phyloP scores from a whole-genome alignment of 2,329 filamentous ascomycete genomes.

The Ophiostoma fasciatum region DNA sequence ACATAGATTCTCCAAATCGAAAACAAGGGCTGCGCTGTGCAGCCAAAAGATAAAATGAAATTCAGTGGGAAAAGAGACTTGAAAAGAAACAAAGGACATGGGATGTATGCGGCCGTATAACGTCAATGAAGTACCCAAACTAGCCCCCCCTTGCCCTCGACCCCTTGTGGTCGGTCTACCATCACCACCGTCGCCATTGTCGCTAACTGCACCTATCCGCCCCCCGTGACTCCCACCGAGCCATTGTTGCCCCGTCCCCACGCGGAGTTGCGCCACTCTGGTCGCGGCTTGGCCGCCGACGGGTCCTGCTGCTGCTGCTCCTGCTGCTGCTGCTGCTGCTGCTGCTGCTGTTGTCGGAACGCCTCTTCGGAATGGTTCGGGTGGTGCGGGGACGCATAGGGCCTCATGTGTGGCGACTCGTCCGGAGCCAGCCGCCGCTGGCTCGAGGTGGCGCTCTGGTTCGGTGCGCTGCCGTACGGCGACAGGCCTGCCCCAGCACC shows the following conservation, averaged over 20 bases:
- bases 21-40: too few species aligned
- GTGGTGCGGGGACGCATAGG: slow-evolving; percentile 24
- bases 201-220: slow-evolving; percentile 18
- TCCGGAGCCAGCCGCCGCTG: slow-evolving; percentile 31
- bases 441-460: slow-evolving; percentile 34
- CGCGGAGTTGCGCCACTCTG: slow-evolving; percentile 43
- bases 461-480: slow-evolving; percentile 14
- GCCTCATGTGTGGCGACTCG: slow-evolving; percentile 26
- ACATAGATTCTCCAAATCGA: too few species aligned
- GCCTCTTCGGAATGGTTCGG: slow-evolving; percentile 30
- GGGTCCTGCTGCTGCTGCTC: neutral
- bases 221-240: slow-evolving; percentile 33
- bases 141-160: too few species aligned
- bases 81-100: too few species aligned
- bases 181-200: too few species aligned
- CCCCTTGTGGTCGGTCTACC: too few species aligned
- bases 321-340: slow-evolving; percentile 7
- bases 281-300: slow-evolving; percentile 21
- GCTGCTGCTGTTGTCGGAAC: slow-evolving; percentile 14
- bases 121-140: too few species aligned
- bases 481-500: slow-evolving; percentile 10
- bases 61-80: too few species aligned
- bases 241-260: slow-evolving; percentile 36
- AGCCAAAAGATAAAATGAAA: too few species aligned
- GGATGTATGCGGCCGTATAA: too few species aligned